A percentile compares a stretch with the other conserved stretches of the same genome.
These are phyloP conservation scores for Sphagnurus paluster DNA, from an alignment of 1,284 basidiomycete species.

Conservation along the genomic window DNA sequence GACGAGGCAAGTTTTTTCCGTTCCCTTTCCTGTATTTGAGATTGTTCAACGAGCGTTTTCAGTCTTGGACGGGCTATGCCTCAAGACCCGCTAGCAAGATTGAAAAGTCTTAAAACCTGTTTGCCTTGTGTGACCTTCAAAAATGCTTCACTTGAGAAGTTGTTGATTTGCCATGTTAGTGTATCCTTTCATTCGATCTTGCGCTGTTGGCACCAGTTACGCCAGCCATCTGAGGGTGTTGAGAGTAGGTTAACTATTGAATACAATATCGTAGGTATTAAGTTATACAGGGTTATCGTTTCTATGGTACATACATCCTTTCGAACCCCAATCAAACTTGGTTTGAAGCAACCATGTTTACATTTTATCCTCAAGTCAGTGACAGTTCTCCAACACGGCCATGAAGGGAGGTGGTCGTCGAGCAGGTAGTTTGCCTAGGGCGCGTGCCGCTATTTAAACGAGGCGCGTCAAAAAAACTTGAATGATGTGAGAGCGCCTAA, in stretches of 20 bases:
- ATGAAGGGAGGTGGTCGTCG: constrained; percentile 64
- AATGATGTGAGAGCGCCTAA: neutral
- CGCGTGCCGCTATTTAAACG: constrained; percentile 47
- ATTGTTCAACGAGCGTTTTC: too few relatives aligned
- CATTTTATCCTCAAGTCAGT: constrained; percentile 17
- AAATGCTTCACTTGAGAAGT: too few relatives aligned
- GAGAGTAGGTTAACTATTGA: neutral
- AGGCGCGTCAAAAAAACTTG: constrained; percentile 6
- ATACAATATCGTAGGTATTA: neutral
- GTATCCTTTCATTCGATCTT: too few relatives aligned
- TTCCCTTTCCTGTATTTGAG: too few relatives aligned
- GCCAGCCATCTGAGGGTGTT: neutral
- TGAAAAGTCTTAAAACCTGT: constrained; percentile 36
- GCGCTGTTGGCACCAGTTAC: too few relatives aligned
- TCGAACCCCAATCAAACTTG: neutral
- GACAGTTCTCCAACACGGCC: constrained; percentile 48
- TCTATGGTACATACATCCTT: neutral
- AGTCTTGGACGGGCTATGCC: constrained; percentile 89
- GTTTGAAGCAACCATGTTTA: neutral
- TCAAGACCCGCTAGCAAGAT: constrained; percentile 64
- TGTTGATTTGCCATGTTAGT: too few relatives aligned
- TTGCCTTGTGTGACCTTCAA: neutral
- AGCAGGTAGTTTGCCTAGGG: constrained; percentile 43
- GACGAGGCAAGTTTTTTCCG: constrained; percentile 67
- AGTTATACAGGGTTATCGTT: neutral